Conservation (phyloP, 2,329 filamentous ascomycete genomes). For the Graphilbum fragrans region DNA sequence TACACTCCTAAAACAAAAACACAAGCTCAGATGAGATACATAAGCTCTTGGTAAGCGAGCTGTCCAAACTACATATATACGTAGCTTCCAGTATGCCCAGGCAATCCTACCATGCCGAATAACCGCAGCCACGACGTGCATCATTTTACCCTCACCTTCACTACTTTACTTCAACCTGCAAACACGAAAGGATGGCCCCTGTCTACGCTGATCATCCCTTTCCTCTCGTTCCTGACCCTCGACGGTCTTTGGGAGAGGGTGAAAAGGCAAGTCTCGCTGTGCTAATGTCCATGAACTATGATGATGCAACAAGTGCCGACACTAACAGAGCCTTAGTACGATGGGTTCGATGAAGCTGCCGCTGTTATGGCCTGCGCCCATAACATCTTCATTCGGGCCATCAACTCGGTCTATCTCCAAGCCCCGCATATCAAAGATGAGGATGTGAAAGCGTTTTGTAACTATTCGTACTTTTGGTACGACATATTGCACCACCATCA, state of each 20-base stretch:
- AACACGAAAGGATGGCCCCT: too few relatives aligned
- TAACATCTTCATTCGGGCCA: conserved; percentile 16
- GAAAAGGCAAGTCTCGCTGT: background rate
- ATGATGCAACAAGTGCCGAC: background rate
- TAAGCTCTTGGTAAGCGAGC: too few relatives aligned
- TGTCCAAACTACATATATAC: too few relatives aligned
- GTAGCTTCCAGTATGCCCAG: too few relatives aligned
- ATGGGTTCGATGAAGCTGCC: conserved; percentile 16
- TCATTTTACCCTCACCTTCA: too few relatives aligned
- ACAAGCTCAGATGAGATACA: too few relatives aligned
- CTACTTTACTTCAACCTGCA: too few relatives aligned
- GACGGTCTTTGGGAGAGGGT: background rate
- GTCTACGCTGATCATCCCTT: conserved; percentile 17
- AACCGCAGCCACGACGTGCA: too few relatives aligned
- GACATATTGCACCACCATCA: conserved; percentile 19
- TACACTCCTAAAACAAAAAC: too few relatives aligned
- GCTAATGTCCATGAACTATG: background rate
- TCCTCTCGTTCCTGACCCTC: conserved; percentile 9
- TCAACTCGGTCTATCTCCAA: conserved; percentile 20
- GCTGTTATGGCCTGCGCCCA: conserved; percentile 21
- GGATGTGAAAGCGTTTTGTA: conserved; percentile 20
- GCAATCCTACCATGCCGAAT: too few relatives aligned
- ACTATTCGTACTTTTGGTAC: conserved; percentile 15
- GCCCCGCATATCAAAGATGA: conserved; percentile 19
- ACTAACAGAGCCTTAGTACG: conserved; percentile 14